Base-by-base conservation (phyloP, 805 yeast genomes). In the Ogataea parapolymorpha region DNA sequence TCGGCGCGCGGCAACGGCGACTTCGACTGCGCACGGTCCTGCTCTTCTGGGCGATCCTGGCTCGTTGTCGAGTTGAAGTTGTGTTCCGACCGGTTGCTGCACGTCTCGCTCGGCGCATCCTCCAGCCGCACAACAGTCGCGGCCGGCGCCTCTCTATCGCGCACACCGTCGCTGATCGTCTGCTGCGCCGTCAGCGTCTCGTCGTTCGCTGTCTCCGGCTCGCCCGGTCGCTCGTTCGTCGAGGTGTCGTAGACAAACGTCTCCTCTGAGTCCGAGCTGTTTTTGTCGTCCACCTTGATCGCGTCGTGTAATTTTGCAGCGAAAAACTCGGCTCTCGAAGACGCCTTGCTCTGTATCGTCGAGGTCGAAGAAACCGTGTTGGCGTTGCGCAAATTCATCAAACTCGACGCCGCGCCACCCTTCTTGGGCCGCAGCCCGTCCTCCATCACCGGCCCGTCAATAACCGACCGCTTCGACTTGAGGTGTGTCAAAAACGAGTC, bases 241-340 rank as follows among this genome's bases (percentile, higher is more conserved):
- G 62, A 51, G 20, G 69, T 77, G 55, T 90, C 97, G 61, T 91
- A 91, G n/a, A 91, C 96, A 71, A 93, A 91, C 2, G 95, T 88
- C 61, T 93, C 99, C 52, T 90, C 96, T 18, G 89, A 80, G 59
- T 90, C 97, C 25, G 90, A 82, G 13, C 53, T 50, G 25, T 55
- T 54, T 29, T 85, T 79, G 46, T 85, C 87, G 32, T 79, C 90
- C 53, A 88, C 96, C 48, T 85, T 95, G 4, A 91, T 95, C 1
- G 98, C 98, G 41, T 88, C 82, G 7, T 96, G 98, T 46, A 93
- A 71, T 53, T 84, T 85, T 0, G 98, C 97, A 8, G 97, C 98
- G 62, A 93, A 93, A 45, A 88, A 79, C 56, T 90, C 98, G 0
- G 96, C 93, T 56, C 89, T 76, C 6, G 95, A 80, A 3, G 87